Conservation (phyloP, 2,329 filamentous ascomycete species). For the Trichoderma sp. region DNA sequence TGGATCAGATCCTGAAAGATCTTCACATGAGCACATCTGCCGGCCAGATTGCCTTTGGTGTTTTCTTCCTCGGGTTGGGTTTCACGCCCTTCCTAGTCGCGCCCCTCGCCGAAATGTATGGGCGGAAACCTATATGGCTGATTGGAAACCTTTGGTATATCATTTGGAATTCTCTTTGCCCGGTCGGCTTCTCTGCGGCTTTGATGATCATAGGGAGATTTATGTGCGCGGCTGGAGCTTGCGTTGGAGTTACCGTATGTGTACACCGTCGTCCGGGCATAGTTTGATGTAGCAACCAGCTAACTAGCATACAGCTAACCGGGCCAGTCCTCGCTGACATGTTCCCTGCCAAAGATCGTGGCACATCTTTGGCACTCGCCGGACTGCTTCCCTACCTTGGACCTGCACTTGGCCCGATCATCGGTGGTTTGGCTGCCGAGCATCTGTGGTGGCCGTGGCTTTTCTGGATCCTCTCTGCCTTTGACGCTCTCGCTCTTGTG, state of each 20-base stretch:
- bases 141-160: constrained; percentile 41
- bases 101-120: constrained; percentile 42
- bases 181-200: constrained; percentile 38
- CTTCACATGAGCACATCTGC: constrained; percentile 35
- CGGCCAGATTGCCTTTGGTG: constrained; percentile 42
- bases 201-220: constrained; percentile 40
- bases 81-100: constrained; percentile 43
- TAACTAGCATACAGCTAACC: constrained; percentile 35
- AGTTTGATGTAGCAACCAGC: neutral
- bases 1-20: constrained; percentile 41
- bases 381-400: constrained; percentile 50
- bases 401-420: constrained; percentile 68
- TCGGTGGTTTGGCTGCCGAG: constrained; percentile 67
- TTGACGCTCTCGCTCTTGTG: neutral
- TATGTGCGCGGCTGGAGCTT: constrained; percentile 26
- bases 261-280: neutral
- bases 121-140: constrained; percentile 43
- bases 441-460: constrained; percentile 70
- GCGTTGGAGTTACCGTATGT: neutral
- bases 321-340: constrained; percentile 44
- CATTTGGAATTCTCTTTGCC: constrained; percentile 44
- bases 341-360: constrained; percentile 42
- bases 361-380: constrained; percentile 43
- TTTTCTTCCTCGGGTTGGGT: constrained; percentile 43
- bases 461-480: constrained; percentile 61